Evolutionary conservation across 352 stramenopile species (phyloP).

Genomic region (Nothophytophthora sp.): DNA sequence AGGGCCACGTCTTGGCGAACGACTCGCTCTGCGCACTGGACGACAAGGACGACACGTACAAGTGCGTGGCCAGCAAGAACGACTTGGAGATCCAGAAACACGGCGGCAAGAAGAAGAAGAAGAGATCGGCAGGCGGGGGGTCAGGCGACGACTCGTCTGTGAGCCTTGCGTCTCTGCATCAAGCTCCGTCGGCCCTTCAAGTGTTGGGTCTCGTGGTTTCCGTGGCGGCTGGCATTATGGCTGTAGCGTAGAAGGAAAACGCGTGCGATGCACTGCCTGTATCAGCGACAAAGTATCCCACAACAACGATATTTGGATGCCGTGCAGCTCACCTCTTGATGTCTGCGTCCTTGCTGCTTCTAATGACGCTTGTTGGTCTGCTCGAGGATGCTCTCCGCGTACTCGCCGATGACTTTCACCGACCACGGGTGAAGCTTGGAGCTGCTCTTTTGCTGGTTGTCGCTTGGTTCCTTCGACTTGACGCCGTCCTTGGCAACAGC

Average conservation of each 20-base stretch:
- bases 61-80: constrained; percentile 67
- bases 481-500: no score
- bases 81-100: constrained; percentile 69
- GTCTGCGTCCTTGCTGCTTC: not conserved
- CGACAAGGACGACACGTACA: constrained; percentile 66
- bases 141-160: constrained; percentile 15
- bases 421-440: constrained; percentile 33
- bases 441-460: constrained; percentile 3
- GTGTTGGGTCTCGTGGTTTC: constrained; percentile 21
- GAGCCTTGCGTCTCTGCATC: constrained; percentile 5
- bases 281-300: no score
- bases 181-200: constrained; percentile 17
- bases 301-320: no score
- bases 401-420: constrained; percentile 39
- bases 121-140: constrained; percentile 19
- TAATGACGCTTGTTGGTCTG: constrained; percentile 7
- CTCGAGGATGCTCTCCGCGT: constrained; percentile 33
- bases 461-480: not conserved
- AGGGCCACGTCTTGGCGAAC: constrained; percentile 58
- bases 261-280: no score
- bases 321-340: not conserved
- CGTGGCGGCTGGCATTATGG: constrained; percentile 21
- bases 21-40: constrained; percentile 64
- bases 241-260: constrained; percentile 26
- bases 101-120: constrained; percentile 51